Evolutionary conservation across 192 early-diverging fungal species (phyloP).

Genomic region (Coemansia sp.): DNA sequence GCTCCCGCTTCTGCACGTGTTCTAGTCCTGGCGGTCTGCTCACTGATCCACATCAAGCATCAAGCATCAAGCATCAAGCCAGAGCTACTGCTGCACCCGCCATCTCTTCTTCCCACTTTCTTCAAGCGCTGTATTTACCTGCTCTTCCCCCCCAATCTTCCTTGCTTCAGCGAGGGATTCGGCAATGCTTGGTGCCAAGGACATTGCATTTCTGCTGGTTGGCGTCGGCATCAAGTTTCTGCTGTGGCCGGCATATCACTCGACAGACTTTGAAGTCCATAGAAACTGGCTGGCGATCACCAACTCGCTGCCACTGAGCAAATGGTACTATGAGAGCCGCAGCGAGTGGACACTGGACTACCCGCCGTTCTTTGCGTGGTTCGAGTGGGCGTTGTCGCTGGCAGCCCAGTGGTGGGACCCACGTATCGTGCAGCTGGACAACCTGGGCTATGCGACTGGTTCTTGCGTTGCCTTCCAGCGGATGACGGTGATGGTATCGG

Average conservation of each 20-base stretch:
- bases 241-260: constrained; percentile 76
- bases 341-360: constrained; percentile 96
- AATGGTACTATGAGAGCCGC: constrained; percentile 86
- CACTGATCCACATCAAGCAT: background rate
- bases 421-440: constrained; percentile 72
- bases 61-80: background rate
- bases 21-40: background rate
- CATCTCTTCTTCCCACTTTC: background rate
- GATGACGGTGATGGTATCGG: constrained; percentile 74
- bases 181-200: constrained; percentile 19
- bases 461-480: constrained; percentile 85
- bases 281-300: constrained; percentile 97
- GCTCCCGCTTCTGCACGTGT: background rate
- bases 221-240: constrained; percentile 58
- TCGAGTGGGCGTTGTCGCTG: constrained; percentile 75
- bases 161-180: background rate
- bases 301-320: constrained; percentile 67
- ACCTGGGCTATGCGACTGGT: constrained; percentile 62
- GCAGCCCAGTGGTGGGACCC: constrained; percentile 59
- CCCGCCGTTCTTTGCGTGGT: constrained; percentile 98
- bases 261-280: constrained; percentile 99
- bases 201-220: constrained; percentile 29
- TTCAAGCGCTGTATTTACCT: background rate
- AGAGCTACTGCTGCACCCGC: background rate
- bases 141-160: background rate